Percentiles rank a stretch among this genome's conserved stretches.
Conservation (phyloP, 495 filamentous ascomycete species). For the Podospora tetraspora region DNA sequence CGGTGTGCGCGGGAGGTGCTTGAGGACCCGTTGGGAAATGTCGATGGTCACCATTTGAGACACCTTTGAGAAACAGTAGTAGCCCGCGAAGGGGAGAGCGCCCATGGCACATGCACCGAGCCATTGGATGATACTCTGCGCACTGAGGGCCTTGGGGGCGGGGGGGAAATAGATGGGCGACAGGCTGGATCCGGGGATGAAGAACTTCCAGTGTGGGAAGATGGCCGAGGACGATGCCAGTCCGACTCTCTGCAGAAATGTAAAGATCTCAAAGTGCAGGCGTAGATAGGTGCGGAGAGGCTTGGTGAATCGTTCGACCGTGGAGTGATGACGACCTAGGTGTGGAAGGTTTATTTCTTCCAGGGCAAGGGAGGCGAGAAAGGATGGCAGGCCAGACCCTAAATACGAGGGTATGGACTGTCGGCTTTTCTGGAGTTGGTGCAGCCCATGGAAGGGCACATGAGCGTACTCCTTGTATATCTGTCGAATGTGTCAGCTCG, state of each 20-base stretch:
- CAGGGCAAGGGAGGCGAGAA: conserved; percentile 22
- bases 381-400: conserved; percentile 31
- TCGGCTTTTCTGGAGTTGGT: conserved; percentile 21
- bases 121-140: conserved; percentile 27
- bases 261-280: conserved; percentile 44
- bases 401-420: conserved; percentile 29
- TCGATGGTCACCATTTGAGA: conserved; percentile 8
- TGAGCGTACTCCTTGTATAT: conserved; percentile 44
- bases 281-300: conserved; percentile 29
- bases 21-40: background rate
- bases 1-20: conserved; percentile 1
- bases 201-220: conserved; percentile 42
- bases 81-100: conserved; percentile 33
- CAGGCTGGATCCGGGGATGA: conserved; percentile 43
- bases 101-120: conserved; percentile 25
- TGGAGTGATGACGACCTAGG: background rate
- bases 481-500: conserved; percentile 21
- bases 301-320: background rate
- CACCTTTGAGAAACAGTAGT: conserved; percentile 22
- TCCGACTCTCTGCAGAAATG: conserved; percentile 45
- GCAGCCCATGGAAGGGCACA: conserved; percentile 35
- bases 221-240: conserved; percentile 34
- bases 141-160: conserved; percentile 22
- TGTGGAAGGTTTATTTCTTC: conserved; percentile 1
- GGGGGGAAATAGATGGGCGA: conserved; percentile 43